A percentile compares a stretch with the other conserved stretches of the same genome.
These are phyloP conservation scores for Tulasnella sp. DNA, from an alignment of 768 basidiomycete genomes.

Conservation along the genomic window DNA sequence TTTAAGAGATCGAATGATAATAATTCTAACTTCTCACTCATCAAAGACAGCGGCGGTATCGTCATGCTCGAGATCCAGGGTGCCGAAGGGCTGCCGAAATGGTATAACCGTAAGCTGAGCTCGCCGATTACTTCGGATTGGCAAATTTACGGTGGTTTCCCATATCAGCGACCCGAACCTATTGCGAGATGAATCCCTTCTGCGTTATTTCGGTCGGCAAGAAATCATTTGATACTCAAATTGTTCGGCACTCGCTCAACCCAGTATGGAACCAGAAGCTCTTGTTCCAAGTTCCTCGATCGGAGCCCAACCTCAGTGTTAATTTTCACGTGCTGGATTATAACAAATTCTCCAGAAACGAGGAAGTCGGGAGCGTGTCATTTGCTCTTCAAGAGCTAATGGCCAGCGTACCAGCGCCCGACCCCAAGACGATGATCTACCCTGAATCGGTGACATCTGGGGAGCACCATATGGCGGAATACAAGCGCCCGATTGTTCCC, in stretches of 20 bases:
- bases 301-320: conserved; percentile 73
- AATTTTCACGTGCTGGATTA: conserved; percentile 88
- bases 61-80: conserved; percentile 89
- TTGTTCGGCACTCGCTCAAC: conserved; percentile 77
- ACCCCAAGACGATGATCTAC: conserved; percentile 51
- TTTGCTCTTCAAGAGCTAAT: conserved; percentile 72
- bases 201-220: conserved; percentile 93
- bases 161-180: conserved; percentile 67
- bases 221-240: conserved; percentile 91
- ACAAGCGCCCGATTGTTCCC: conserved; percentile 59
- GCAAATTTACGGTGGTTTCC: background rate
- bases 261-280: conserved; percentile 94
- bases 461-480: conserved; percentile 63
- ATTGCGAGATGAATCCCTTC: conserved; percentile 97
- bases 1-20: conserved; percentile 33
- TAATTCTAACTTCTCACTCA: conserved; percentile 63
- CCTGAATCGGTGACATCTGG: conserved; percentile 52
- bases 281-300: conserved; percentile 87
- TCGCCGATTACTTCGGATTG: conserved; percentile 29
- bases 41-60: conserved; percentile 85
- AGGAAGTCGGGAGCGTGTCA: conserved; percentile 74
- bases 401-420: conserved; percentile 61
- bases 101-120: conserved; percentile 73
- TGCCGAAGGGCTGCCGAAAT: conserved; percentile 76
- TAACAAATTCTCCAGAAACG: conserved; percentile 90